A percentile compares a stretch with the other conserved stretches of the same genome.
Conservation (phyloP, 768 basidiomycete genomes). For the Termitomyces eurrhizus region DNA sequence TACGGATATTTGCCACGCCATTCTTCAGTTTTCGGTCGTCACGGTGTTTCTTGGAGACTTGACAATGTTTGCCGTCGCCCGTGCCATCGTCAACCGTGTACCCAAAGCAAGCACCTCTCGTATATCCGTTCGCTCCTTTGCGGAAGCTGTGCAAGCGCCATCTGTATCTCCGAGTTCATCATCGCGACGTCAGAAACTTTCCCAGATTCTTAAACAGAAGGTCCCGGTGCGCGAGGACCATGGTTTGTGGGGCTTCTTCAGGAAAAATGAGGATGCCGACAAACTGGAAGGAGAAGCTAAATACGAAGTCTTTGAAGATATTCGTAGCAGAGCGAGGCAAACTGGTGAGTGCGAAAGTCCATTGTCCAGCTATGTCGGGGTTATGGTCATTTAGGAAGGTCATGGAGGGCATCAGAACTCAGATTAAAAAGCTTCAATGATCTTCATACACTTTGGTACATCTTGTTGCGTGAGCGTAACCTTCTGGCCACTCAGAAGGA, state of each 20-base stretch:
- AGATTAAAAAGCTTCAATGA: conserved; percentile 90
- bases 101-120: conserved; percentile 4
- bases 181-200: conserved; percentile 8
- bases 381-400: conserved; percentile 55
- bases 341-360: background rate
- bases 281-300: conserved; percentile 37
- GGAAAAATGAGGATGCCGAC: conserved; percentile 45
- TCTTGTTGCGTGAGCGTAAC: conserved; percentile 85
- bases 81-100: conserved; percentile 8
- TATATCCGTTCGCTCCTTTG: conserved; percentile 22
- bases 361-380: background rate
- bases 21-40: background rate
- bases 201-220: conserved; percentile 16
- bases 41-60: background rate
- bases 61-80: conserved; percentile 14
- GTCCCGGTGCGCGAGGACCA: conserved; percentile 52
- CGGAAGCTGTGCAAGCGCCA: conserved; percentile 19
- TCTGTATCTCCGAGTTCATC: conserved; percentile 3
- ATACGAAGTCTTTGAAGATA: conserved; percentile 46
- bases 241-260: conserved; percentile 77
- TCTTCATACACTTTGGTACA: conserved; percentile 93
- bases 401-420: conserved; percentile 85
- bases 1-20: conserved; percentile 4
- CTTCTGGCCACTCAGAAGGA: conserved; percentile 84
- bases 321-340: conserved; percentile 27